A percentile compares a stretch with the other conserved stretches of the same genome.
Conservation (phyloP, 768 basidiomycete genomes). For the Mycena pura region DNA sequence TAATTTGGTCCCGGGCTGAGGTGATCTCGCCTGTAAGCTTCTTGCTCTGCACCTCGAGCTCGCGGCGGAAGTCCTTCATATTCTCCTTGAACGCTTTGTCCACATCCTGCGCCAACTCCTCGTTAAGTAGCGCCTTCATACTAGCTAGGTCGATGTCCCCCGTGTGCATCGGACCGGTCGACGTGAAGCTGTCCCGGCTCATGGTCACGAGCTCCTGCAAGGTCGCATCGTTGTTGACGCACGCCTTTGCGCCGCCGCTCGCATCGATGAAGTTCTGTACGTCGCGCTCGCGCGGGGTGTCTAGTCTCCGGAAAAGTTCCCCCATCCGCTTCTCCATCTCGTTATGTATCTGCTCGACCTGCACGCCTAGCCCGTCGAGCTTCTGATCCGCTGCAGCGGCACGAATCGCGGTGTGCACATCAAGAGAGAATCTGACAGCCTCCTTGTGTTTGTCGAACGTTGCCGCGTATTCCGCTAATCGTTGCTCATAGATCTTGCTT, state of each 20-base stretch:
- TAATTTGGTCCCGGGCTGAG: conserved; percentile 35
- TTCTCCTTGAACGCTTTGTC: conserved; percentile 37
- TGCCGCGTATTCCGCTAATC: conserved; percentile 37
- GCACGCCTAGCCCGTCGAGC: conserved; percentile 28
- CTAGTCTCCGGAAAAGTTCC: conserved; percentile 40
- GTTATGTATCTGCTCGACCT: too few species aligned
- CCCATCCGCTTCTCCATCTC: conserved; percentile 34
- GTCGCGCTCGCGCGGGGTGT: conserved; percentile 42
- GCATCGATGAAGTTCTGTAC: conserved; percentile 38
- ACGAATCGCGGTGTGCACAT: conserved; percentile 40
- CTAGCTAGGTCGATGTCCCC: conserved; percentile 28
- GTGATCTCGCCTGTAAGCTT: conserved; percentile 28
- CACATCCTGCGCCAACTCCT: conserved; percentile 30
- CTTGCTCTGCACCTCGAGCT: conserved; percentile 40
- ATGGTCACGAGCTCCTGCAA: conserved; percentile 34
- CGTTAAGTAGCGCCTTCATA: conserved; percentile 20
- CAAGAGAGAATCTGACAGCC: conserved; percentile 40
- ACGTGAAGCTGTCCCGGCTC: conserved; percentile 24
- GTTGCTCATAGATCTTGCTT: conserved; percentile 39
- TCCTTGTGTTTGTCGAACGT: conserved; percentile 38
- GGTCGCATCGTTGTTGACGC: conserved; percentile 37
- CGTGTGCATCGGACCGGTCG: not conserved
- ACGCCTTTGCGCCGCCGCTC: conserved; percentile 41
- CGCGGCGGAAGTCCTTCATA: conserved; percentile 40
- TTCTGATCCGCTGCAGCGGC: conserved; percentile 38